These are phyloP conservation scores for Papiliotrema laurentii DNA, from an alignment of 1,284 basidiomycete species.

Conservation along the genomic window DNA sequence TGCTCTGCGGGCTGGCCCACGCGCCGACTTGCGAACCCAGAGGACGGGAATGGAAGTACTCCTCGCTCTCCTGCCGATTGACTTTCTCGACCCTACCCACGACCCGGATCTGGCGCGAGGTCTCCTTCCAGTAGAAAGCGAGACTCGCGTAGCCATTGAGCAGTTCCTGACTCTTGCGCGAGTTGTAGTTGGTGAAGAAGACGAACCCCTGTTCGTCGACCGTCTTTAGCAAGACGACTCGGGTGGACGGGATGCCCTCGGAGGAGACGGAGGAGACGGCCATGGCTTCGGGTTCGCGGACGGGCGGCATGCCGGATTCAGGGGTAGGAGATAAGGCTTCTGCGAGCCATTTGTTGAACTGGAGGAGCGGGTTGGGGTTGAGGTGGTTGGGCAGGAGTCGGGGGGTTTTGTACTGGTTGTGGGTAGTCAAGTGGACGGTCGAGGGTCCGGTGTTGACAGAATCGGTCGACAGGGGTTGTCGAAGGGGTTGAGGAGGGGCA, in stretches of 20 bases:
- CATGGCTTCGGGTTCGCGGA: conserved; percentile 84
- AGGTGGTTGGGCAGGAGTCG: conserved; percentile 62
- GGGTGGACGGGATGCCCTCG: conserved; percentile 71
- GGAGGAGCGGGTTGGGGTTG: conserved; percentile 64
- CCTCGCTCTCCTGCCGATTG: conserved; percentile 63
- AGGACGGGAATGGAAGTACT: conserved; percentile 81
- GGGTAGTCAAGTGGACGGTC: conserved; percentile 57
- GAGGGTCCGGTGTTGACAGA: conserved; percentile 6
- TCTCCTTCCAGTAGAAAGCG: conserved; percentile 87
- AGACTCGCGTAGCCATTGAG: conserved; percentile 73
- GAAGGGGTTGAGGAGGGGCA: conserved; percentile 1
- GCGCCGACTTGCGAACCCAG: conserved; percentile 82
- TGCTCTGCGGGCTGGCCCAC: conserved; percentile 86
- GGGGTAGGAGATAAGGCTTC: conserved; percentile 52
- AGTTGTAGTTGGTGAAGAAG: conserved; percentile 95
- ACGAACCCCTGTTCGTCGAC: conserved; percentile 81
- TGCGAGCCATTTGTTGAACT: conserved; percentile 81
- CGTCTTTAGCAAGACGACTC: conserved; percentile 88
- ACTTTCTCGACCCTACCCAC: conserved; percentile 80
- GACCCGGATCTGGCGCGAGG: conserved; percentile 75
- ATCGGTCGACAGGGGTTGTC: not conserved
- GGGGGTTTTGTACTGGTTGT: conserved; percentile 66
- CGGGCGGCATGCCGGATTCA: conserved; percentile 47
- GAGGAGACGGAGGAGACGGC: conserved; percentile 72
- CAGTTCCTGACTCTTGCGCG: conserved; percentile 83